Evolutionary conservation across 1,284 basidiomycete genomes (phyloP), one percentile per base, ranked within the genome.

Genomic region (Porodaedalea pini): DNA sequence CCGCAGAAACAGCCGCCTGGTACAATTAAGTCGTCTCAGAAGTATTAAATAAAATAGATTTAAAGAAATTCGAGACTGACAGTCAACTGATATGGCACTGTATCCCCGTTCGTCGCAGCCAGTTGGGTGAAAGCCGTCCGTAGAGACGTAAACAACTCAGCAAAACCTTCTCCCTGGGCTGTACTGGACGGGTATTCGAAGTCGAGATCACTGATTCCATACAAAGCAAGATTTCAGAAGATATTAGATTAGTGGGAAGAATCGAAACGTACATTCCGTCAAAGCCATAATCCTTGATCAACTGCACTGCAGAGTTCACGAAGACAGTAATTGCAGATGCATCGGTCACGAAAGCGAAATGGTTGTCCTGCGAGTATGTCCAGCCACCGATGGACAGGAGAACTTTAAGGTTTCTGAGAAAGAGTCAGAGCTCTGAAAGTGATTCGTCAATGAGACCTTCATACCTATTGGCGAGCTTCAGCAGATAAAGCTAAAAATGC

Each of bases 241-340:
- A 25, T 41, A 56, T 15, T 8, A 27, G 17, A 37, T 17, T 53
- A 32, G 15, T 8, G 37, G 29, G 47, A 39, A 47, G 11, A 31
- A 43, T 31, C 10, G n/a, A 13, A 4, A 68, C 83, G 61, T 64
- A 86, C 86, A 88, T 79, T 49, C 94, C 94, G 64, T 96, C 94
- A 39, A 98, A 81, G 0, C 92, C 94, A 60, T 92, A 90, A 69
- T 96, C 86, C 67, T 94, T 86, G 36, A 96, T 78, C 6, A 94
- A 68, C 56, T 80, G 76, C 36, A 95, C 82, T 0, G 88, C 86
- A 48, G 77, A 82, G 37, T 71, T 69, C 41, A 93, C 89, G 66
- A 97, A 98, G 4, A 72, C 83, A 8, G 78, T 73, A 13, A 91
- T 83, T 66, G 78, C 77, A 15, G 69, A 63, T 41, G 83, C 48